Evolutionary conservation across 202 grass and related monocot genomes (phyloP), one percentile per base, ranked within the genome.

Genomic region (Panicum hallii): DNA sequence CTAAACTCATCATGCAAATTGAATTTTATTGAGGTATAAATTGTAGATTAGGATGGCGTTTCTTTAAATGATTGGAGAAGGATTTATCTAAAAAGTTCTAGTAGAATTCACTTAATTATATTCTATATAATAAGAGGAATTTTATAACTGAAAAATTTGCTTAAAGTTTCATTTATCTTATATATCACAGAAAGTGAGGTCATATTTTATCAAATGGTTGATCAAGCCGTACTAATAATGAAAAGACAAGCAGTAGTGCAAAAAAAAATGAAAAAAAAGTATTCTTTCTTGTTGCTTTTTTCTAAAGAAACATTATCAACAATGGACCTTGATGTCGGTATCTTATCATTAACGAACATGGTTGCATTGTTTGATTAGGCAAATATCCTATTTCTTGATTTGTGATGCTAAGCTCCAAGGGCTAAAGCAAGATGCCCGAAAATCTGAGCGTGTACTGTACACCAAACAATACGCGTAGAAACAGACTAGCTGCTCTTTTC

Each of bases 351-450:
- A 11, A 20, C 17, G 14, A 36, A 64, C 20, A 22, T 22, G 26
- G 28, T 2, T 53, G 3, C 46, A 10, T 55, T 7, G 11, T 26
- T 17, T 77, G 11, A n/a, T 14, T 10, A 55, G 2, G 48, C 13
- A 68, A 80, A 80, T 11, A 17, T 52, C 5, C 19, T 63, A 1
- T 71, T 82, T 61, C 41, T 22, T 47, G 26, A 61, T 61, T 19
- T 38, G 23, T 8, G 5, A 32, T 56, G 17, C 54, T 3, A n/a
- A 2, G 52, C 13, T 14, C 19, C 53, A 56, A 56, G 53, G 19
- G 53, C 53, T 36, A 50, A 74, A 74, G 32, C 30, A 42, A 83
- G 45, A 53, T 74, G 71, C 81, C 43, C 20, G 17, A 47, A 64
- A 12, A 53, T 65, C 57, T 34, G 47, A 83, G 43, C 26, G 43